A percentile compares a stretch with the other conserved stretches of the same genome.
These are phyloP conservation scores for Saxophila tyrrhenica DNA, from an alignment of 495 filamentous ascomycete genomes.

Conservation along the genomic window DNA sequence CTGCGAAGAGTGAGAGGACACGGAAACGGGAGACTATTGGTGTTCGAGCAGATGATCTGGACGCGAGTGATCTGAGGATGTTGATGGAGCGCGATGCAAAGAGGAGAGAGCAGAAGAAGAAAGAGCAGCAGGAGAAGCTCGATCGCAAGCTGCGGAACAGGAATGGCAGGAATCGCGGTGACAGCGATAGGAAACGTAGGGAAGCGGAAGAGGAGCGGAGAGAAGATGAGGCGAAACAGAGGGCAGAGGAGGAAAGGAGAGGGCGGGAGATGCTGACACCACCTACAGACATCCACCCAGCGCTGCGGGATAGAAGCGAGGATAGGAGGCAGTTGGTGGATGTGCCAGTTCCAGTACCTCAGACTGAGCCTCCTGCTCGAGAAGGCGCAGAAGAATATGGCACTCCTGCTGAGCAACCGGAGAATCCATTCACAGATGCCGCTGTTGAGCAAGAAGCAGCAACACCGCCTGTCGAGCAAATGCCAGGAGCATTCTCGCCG, in stretches of 20 bases:
- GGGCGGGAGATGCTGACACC: conserved; percentile 6
- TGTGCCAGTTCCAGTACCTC: conserved; percentile 13
- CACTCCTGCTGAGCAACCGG: conserved; percentile 7
- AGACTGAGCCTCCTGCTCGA: not conserved
- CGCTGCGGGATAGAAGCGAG: conserved; percentile 6
- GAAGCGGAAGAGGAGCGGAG: conserved; percentile 28
- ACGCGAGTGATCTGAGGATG: conserved; percentile 66
- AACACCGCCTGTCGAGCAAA: not conserved
- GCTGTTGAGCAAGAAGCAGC: not conserved
- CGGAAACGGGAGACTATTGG: conserved; percentile 64
- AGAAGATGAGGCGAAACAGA: not conserved
- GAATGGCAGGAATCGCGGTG: conserved; percentile 51
- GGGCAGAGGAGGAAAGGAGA: conserved; percentile 29
- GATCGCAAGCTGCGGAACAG: conserved; percentile 56
- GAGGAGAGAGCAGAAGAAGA: conserved; percentile 59
- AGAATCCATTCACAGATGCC: conserved; percentile 21
- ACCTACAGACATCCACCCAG: conserved; percentile 11
- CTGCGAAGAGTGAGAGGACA: conserved; percentile 51
- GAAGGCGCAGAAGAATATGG: not conserved
- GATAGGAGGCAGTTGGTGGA: conserved; percentile 3
- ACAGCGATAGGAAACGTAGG: conserved; percentile 24
- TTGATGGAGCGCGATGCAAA: conserved; percentile 76
- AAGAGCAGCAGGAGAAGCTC: conserved; percentile 58
- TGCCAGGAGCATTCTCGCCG: conserved; percentile 6
- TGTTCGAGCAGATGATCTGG: conserved; percentile 68